phyloP scores from a whole-genome alignment of 495 filamentous ascomycete genomes.

The Tuber borchii region DNA sequence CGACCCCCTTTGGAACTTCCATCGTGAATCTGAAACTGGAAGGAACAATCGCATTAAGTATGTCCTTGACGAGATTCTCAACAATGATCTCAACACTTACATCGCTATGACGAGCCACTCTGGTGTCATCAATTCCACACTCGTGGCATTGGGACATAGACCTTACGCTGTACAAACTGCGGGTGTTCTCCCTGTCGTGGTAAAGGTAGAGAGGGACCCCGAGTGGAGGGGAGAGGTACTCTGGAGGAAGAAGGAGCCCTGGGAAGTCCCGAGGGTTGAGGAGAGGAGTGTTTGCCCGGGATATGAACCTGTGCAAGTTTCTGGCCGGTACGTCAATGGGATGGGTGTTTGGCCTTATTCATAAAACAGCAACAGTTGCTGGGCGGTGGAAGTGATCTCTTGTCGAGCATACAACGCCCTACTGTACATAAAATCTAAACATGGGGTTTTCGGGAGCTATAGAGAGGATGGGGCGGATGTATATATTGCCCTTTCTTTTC shows the following conservation, averaged over 20 bases:
- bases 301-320: constrained; percentile 24
- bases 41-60: constrained; percentile 27
- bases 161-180: constrained; percentile 32
- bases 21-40: constrained; percentile 28
- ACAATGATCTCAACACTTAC: constrained; percentile 23
- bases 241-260: constrained; percentile 10
- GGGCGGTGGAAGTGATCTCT: neutral
- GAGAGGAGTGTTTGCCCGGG: constrained; percentile 24
- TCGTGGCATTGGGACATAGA: constrained; percentile 30
- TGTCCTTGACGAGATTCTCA: constrained; percentile 28
- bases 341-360: constrained; percentile 35
- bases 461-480: neutral
- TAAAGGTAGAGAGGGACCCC: constrained; percentile 23
- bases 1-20: constrained; percentile 36
- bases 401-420: neutral
- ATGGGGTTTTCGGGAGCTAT: neutral
- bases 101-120: constrained; percentile 35
- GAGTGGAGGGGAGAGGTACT: constrained; percentile 24
- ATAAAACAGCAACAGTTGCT: neutral
- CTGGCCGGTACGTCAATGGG: constrained; percentile 23
- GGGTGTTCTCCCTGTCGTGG: constrained; percentile 33
- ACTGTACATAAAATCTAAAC: neutral
- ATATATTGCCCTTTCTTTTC: neutral
- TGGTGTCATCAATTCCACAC: constrained; percentile 36
- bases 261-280: neutral